Evolutionary conservation across 345 rosid species (phyloP), one percentile per base, ranked within the genome.

Genomic region (Cardamine occulta): DNA sequence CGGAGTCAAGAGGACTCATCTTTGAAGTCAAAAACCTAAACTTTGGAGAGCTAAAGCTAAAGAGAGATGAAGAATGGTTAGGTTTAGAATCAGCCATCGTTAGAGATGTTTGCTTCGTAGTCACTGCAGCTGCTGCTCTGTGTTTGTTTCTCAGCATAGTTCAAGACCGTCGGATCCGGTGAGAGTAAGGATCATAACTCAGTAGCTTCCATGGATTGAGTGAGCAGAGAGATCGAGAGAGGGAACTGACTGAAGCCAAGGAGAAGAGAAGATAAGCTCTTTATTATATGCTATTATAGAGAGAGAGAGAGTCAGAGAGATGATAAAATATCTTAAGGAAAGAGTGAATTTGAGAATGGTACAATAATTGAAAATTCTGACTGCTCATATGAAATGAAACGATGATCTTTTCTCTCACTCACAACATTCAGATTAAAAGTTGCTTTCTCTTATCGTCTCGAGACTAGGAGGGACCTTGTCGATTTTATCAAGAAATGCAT

Each of bases 61-160:
- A 82, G 76, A 86, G 82, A 55, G 52, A 72, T 47, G 82, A 57
- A 5, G 75, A 18, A 39, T 80, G 37, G 8, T 76, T 75, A 47
- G 48, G 51, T 56, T 84, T 68, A 1, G 85, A 59, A 80, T 89
- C 87, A 70, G 87, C 83, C 91, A 87, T 87, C 5, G 18, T 15
- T 63, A 86, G 75, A 77, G 74, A 72, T 1, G 81, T 61, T 78
- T 89, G 93, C 70, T 88, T 88, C 48, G 80, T 82, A 26, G 84
- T 69, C 70, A 82, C 82, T 64, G 88, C 82, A 61, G 88, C 83
- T 44, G 48, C 18, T 47, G 37, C 37, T 34, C 85, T 77, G 23
- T 81, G 74, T 74, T 86, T 83, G 57, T 82, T 82, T 80, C 85
- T 82, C 57, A 88, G 82, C 88, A 86, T 82, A 49, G 66, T 76